These are phyloP conservation scores for Aegilops umbellulata DNA, from an alignment of 176 grass and related monocot genomes.

Conservation along the genomic window DNA sequence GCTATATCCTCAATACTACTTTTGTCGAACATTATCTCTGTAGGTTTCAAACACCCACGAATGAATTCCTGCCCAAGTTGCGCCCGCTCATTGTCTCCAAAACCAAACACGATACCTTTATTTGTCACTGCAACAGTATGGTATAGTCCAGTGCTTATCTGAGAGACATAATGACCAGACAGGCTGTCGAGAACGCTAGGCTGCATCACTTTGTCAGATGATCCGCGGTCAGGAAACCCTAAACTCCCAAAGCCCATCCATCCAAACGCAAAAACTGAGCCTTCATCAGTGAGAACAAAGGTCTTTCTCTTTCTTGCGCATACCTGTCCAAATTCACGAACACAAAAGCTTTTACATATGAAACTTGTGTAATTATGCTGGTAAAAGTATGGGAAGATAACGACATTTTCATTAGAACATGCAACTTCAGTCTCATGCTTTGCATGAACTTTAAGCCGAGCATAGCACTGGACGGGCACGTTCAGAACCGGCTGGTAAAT, in stretches of 20 bases:
- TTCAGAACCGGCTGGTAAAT: too few species aligned
- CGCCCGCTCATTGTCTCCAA: conserved; percentile 95
- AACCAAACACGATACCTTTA: conserved; percentile 86
- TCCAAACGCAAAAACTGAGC: conserved; percentile 88
- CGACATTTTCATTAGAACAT: not conserved
- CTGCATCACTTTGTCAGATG: conserved; percentile 92
- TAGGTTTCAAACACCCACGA: conserved; percentile 84
- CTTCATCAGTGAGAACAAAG: conserved; percentile 85
- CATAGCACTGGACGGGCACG: not conserved
- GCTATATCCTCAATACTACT: conserved; percentile 68
- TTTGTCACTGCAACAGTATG: conserved; percentile 92
- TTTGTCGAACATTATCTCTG: conserved; percentile 82
- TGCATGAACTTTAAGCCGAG: not conserved
- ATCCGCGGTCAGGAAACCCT: conserved; percentile 83
- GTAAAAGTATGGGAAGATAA: not conserved
- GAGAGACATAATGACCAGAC: conserved; percentile 63
- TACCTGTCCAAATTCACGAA: conserved; percentile 54
- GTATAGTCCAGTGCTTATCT: conserved; percentile 96
- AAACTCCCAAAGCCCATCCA: conserved; percentile 99
- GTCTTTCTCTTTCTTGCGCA: conserved; percentile 99
- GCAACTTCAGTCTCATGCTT: not conserved
- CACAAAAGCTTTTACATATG: not conserved
- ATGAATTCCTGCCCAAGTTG: conserved; percentile 91
- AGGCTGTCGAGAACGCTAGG: conserved; percentile 70
- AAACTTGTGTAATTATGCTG: not conserved